Evolutionary conservation across 805 yeast species (phyloP).

Genomic region (Yamadazyma insecticola): DNA sequence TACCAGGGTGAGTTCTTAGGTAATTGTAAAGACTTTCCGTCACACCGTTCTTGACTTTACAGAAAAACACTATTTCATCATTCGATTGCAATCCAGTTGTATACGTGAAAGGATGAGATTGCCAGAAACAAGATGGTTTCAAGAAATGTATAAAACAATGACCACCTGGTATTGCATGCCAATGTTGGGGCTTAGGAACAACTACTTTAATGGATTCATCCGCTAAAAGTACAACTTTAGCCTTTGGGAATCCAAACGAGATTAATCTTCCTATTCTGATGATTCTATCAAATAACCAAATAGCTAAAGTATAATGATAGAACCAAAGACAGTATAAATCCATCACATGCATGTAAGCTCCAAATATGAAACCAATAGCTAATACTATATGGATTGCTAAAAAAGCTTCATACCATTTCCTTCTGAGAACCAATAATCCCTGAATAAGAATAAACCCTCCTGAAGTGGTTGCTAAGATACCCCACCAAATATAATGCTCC

Average conservation of each 20-base stretch:
- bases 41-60: constrained; percentile 32
- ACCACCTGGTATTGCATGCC: constrained; percentile 58
- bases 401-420: constrained; percentile 49
- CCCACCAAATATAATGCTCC: constrained; percentile 18
- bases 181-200: constrained; percentile 48
- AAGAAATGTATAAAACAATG: constrained; percentile 55
- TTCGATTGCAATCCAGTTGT: constrained; percentile 15
- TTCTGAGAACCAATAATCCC: constrained; percentile 41
- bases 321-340: constrained; percentile 31
- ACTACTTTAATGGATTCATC: constrained; percentile 46
- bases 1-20: constrained; percentile 15
- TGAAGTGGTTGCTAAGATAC: constrained; percentile 23
- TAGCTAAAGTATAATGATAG: constrained; percentile 49
- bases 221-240: constrained; percentile 37
- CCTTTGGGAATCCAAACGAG: constrained; percentile 57
- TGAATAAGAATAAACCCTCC: constrained; percentile 43
- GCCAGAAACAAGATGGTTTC: constrained; percentile 47
- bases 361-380: constrained; percentile 45
- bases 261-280: constrained; percentile 51
- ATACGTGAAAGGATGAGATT: constrained; percentile 65
- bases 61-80: constrained; percentile 22
- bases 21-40: constrained; percentile 18
- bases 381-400: constrained; percentile 52
- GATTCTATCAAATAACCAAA: constrained; percentile 70
- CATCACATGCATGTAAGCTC: constrained; percentile 48